Evolutionary conservation across 1,284 basidiomycete species (phyloP), one percentile per base, ranked within the genome.

Genomic region (Cryptococcus sp.): DNA sequence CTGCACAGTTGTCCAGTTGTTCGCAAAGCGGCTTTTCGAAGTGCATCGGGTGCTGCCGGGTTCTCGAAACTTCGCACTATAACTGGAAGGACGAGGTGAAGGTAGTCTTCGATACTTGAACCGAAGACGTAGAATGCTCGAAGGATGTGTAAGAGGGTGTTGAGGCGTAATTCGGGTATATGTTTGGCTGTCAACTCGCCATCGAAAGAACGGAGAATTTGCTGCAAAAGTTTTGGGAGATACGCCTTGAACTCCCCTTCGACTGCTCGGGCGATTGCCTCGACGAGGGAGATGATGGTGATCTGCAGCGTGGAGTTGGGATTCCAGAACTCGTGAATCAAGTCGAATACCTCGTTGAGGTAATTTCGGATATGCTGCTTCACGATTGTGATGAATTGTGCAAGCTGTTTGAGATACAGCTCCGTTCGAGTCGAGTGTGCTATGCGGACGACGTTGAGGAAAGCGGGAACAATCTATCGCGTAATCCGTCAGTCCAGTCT

Each of bases 191-290:
- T 67, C 23, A 89, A 80, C 58, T 93, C 91, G 16, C 87, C 88
- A 62, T 97, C 93, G 67, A 99, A 96, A 0, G 94, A 81, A 53
- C 82, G 89, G 49, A 99, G 84, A 63, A 99, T 86, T 39, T 93
- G 85, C 29, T 95, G 95, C 2, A 99, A 81, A 45, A 98, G 87
- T 22, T 87, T 87, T 0, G 95, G 93, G n/a, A 99, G 81, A 80
- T 95, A 97, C 1, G 93, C 93, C 74, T 95, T 95, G 83, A 99
- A 99, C 76, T 99, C 96, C 17, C 94, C 92, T 73, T 98, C 94
- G 20, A 99, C 83, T 0, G 95, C 93, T 69, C 89, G 89, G 1
- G 93, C 94, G n/a, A 98, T 84, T 0, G 93, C 87, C 74, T 99
- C 96, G 34, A 99, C 89, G 26, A 99, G 83, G 26, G 91, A 87